A percentile compares a stretch with the other conserved stretches of the same genome.
These are phyloP conservation scores for Penicillium canariense DNA, from an alignment of 495 filamentous ascomycete genomes.

Conservation along the genomic window DNA sequence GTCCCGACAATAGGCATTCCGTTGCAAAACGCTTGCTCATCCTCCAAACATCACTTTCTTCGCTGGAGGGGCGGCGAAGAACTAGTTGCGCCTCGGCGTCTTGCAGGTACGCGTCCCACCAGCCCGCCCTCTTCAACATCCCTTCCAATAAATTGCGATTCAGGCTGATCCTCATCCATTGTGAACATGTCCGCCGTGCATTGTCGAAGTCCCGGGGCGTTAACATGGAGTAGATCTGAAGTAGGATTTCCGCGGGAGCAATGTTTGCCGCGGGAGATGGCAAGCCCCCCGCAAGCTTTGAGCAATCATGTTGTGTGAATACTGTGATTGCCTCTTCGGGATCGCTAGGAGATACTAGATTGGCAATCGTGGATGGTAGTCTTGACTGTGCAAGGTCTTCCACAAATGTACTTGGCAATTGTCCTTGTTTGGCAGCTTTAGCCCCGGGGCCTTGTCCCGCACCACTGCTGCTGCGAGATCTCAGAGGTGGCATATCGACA, in stretches of 20 bases:
- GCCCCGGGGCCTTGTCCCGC: not conserved
- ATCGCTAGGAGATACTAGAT: not conserved
- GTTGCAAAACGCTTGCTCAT: conserved; percentile 60
- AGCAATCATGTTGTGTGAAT: not conserved
- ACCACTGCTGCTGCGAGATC: conserved; percentile 11
- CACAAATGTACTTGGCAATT: not conserved
- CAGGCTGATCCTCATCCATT: conserved; percentile 66
- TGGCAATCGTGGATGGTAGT: not conserved
- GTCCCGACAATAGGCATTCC: conserved; percentile 57
- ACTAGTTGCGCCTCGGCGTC: conserved; percentile 30
- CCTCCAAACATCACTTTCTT: conserved; percentile 48
- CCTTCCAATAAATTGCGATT: conserved; percentile 47
- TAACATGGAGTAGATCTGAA: conserved; percentile 56
- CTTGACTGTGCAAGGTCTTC: not conserved
- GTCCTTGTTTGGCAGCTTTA: not conserved
- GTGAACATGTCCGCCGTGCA: conserved; percentile 61
- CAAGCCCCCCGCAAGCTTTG: not conserved
- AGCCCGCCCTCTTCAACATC: conserved; percentile 60
- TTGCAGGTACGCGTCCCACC: conserved; percentile 48
- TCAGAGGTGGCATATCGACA: conserved; percentile 23
- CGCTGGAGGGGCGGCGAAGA: conserved; percentile 12
- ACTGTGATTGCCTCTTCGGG: not conserved
- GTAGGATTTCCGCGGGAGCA: conserved; percentile 61
- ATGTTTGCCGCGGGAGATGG: conserved; percentile 31
- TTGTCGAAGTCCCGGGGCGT: conserved; percentile 62